These are phyloP conservation scores for Hanseniaspora nectarophila DNA, from an alignment of 805 yeast genomes.

Conservation along the genomic window DNA sequence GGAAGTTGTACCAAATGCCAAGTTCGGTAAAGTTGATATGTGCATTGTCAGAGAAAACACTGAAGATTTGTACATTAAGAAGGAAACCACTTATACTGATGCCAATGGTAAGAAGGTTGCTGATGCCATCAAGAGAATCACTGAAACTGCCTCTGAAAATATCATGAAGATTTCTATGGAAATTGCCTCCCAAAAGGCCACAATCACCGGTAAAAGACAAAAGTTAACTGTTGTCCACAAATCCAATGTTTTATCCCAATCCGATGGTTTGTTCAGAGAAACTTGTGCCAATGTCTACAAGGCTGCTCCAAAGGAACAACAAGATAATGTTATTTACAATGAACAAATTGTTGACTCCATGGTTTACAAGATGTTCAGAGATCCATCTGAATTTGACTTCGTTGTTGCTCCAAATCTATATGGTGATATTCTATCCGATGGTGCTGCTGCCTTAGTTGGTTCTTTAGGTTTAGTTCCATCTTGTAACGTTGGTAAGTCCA, in stretches of 20 bases:
- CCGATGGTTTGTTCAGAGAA: constrained; percentile 95
- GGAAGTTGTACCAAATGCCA: constrained; percentile 64
- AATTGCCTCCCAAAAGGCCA: constrained; percentile 82
- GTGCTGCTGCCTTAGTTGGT: constrained; percentile 97
- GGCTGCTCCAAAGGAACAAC: constrained; percentile 41
- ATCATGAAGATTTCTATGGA: constrained; percentile 87
- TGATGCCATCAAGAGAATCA: constrained; percentile 93
- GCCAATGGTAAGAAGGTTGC: constrained; percentile 83
- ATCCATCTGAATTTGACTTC: constrained; percentile 93
- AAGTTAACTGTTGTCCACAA: constrained; percentile 85
- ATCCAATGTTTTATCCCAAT: constrained; percentile 81
- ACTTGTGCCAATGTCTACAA: constrained; percentile 39
- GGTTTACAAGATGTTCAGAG: constrained; percentile 98
- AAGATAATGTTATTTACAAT: constrained; percentile 52
- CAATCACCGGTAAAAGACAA: constrained; percentile 45
- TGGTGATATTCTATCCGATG: constrained; percentile 93
- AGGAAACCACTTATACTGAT: constrained; percentile 58
- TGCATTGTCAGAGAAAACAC: constrained; percentile 98
- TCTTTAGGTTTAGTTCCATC: constrained; percentile 96
- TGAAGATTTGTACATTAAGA: constrained; percentile 92
- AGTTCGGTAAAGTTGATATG: constrained; percentile 79
- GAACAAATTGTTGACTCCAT: constrained; percentile 98
- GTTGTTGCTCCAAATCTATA: constrained; percentile 97
- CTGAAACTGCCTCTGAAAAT: constrained; percentile 72
- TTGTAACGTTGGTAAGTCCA: constrained; percentile 91